phyloP scores from a whole-genome alignment of 2,329 filamentous ascomycete genomes.

The Geosmithia flava region DNA sequence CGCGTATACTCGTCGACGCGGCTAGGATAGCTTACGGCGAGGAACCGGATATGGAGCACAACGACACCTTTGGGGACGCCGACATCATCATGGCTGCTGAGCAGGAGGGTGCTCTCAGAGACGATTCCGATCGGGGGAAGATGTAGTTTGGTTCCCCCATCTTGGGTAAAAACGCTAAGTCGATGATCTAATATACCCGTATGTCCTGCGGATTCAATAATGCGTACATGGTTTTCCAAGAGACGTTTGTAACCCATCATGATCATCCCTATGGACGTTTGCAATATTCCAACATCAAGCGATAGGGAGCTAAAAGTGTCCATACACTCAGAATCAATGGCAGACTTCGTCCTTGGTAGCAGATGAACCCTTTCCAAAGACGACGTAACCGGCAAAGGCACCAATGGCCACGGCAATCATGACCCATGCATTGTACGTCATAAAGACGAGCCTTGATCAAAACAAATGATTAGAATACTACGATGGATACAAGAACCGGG shows the following conservation, averaged over 20 bases:
- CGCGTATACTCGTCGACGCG: constrained; percentile 76
- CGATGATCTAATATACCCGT: neutral
- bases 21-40: constrained; percentile 73
- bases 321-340: constrained; percentile 45
- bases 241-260: neutral
- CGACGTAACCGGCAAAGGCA: constrained; percentile 75
- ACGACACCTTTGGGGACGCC: constrained; percentile 39
- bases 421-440: constrained; percentile 99
- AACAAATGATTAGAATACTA: neutral
- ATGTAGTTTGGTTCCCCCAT: constrained; percentile 3
- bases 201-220: neutral
- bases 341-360: constrained; percentile 82
- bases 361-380: constrained; percentile 61
- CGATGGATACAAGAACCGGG: neutral
- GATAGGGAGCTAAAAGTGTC: too few relatives aligned
- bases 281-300: too few relatives aligned
- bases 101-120: constrained; percentile 32
- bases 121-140: constrained; percentile 16
- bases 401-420: constrained; percentile 87
- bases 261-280: too few relatives aligned
- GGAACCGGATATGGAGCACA: constrained; percentile 73
- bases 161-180: neutral
- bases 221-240: neutral
- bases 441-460: constrained; percentile 76
- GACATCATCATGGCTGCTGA: constrained; percentile 32